These are phyloP conservation scores for Saccharomyces hybrid DNA, from an alignment of 1,139 yeast genomes.

Conservation along the genomic window DNA sequence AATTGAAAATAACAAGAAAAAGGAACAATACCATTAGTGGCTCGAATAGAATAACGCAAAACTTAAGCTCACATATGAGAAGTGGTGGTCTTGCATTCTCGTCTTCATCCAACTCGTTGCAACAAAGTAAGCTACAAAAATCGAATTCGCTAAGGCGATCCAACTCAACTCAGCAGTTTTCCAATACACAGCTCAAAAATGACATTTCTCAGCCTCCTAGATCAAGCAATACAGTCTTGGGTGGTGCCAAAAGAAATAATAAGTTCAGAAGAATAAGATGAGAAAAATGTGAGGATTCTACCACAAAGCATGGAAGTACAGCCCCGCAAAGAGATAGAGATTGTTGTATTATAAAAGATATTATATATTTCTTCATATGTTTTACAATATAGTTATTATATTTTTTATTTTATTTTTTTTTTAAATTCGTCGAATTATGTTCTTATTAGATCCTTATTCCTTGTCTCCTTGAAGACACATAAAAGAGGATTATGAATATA, in stretches of 20 bases:
- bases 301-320: not conserved
- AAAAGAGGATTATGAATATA: not conserved
- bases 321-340: not conserved
- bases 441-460: not conserved
- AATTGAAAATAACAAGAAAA: slow-evolving; percentile 14
- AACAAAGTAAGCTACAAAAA: not conserved
- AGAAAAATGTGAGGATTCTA: not conserved
- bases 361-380: not conserved
- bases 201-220: not conserved
- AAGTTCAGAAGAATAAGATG: slow-evolving; percentile 10
- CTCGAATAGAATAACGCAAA: slow-evolving; percentile 11
- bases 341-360: not conserved
- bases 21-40: slow-evolving; percentile 15
- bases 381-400: not conserved
- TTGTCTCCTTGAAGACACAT: not conserved
- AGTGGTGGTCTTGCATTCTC: slow-evolving; percentile 9
- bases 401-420: not conserved
- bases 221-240: not conserved
- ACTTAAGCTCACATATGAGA: slow-evolving; percentile 14
- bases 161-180: slow-evolving; percentile 1
- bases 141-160: not conserved
- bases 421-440: not conserved
- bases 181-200: not conserved
- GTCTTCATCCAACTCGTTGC: not conserved
- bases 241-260: slow-evolving; percentile 3